These are phyloP conservation scores for Puya raimondii DNA, from an alignment of 176 grass and related monocot species.

Conservation along the genomic window DNA sequence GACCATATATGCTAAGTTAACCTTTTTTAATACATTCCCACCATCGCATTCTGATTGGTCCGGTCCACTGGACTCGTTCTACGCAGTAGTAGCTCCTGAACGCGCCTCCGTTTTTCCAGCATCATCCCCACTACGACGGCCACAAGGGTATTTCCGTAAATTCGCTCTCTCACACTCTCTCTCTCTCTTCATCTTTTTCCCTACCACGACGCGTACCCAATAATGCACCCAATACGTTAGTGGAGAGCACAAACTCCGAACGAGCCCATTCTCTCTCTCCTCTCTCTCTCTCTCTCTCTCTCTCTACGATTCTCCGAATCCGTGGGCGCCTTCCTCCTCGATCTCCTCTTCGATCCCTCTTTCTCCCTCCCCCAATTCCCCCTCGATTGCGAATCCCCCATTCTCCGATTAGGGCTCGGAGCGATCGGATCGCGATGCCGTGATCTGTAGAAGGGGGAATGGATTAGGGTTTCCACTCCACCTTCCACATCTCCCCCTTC, in stretches of 20 bases:
- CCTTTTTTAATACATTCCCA: too few species aligned
- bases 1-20: too few species aligned
- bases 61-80: too few species aligned
- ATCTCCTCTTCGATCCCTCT: neutral
- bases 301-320: constrained; percentile 13
- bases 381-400: constrained; percentile 1
- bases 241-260: constrained; percentile 10
- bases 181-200: neutral
- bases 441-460: constrained; percentile 14
- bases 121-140: neutral
- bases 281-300: constrained; percentile 10
- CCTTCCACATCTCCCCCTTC: constrained; percentile 2
- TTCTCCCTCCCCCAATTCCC: constrained; percentile 24
- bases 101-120: too few species aligned
- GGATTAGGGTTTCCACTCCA: constrained; percentile 8
- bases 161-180: neutral
- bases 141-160: neutral
- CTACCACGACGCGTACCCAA: neutral
- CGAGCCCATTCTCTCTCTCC: constrained; percentile 9
- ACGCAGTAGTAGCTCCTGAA: too few species aligned
- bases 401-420: constrained; percentile 1
- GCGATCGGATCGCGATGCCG: constrained; percentile 4
- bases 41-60: too few species aligned
- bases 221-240: constrained; percentile 3
- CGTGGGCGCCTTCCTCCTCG: neutral